Percentiles rank a stretch among this genome's conserved stretches.
Conservation (phyloP, 2,329 filamentous ascomycete genomes). For the Epichloe glyceriae region DNA sequence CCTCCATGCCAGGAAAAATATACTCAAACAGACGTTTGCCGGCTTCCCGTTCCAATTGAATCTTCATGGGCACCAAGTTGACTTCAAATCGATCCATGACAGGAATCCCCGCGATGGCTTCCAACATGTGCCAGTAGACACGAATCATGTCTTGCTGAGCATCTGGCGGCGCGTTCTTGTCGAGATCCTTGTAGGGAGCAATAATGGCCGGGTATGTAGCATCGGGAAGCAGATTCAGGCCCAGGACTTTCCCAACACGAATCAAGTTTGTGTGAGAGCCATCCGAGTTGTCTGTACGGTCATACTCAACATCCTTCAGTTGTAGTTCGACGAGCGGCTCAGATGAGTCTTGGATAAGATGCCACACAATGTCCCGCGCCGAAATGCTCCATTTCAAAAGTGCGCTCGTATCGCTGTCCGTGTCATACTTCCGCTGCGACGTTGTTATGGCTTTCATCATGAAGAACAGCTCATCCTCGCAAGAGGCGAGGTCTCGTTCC, state of each 20-base stretch:
- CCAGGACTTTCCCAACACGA: slow-evolving; percentile 75
- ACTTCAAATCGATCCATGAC: slow-evolving; percentile 97
- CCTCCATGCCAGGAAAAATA: slow-evolving; percentile 77
- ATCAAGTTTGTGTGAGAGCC: slow-evolving; percentile 91
- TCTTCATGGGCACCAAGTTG: slow-evolving; percentile 79
- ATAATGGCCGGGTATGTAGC: slow-evolving; percentile 96
- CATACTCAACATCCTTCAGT: slow-evolving; percentile 79
- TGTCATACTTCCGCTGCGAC: slow-evolving; percentile 76
- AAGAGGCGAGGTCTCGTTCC: slow-evolving; percentile 76
- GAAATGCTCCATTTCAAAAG: slow-evolving; percentile 85
- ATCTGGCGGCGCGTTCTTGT: slow-evolving; percentile 30
- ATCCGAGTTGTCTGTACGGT: slow-evolving; percentile 92
- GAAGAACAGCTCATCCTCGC: slow-evolving; percentile 96
- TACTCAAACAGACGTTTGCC: slow-evolving; percentile 93
- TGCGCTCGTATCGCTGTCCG: slow-evolving; percentile 57
- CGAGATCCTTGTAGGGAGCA: slow-evolving; percentile 67
- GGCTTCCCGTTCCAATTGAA: slow-evolving; percentile 86
- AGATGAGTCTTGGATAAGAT: slow-evolving; percentile 75
- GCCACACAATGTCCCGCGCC: slow-evolving; percentile 95
- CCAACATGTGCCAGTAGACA: slow-evolving; percentile 96
- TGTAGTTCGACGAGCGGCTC: slow-evolving; percentile 89
- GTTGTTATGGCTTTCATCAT: slow-evolving; percentile 99
- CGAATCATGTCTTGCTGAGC: slow-evolving; percentile 67
- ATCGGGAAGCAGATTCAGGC: slow-evolving; percentile 78
- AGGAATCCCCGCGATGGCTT: slow-evolving; percentile 93